Evolutionary conservation across 1,139 yeast species (phyloP), one percentile per base, ranked within the genome.

Genomic region (Pneumocystis sp.): DNA sequence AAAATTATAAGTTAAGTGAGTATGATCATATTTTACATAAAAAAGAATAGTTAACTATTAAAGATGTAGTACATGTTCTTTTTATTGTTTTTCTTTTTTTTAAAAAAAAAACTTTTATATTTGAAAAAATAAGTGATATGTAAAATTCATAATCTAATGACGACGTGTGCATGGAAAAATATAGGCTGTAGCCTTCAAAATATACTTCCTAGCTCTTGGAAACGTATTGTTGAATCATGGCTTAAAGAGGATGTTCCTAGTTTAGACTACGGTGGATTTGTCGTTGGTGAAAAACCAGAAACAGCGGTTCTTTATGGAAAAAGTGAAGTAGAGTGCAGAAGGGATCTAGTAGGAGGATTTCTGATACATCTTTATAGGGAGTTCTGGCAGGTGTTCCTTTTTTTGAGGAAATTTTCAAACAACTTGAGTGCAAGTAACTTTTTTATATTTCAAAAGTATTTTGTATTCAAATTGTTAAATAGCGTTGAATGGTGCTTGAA

Each of bases 181-280:
- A 25, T 25, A 25, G n/a, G 3, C n/a, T 21, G 59, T n/a, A 44
- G 39, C 29, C 17, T 63, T 29, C 59, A 66, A 25, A 62, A 65
- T 42, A 62, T 65, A 34, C 64, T 66, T 8, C 66, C 67, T n/a
- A 65, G 63, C 4, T 63, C 64, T 29, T 90, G 97, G 97, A 89
- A 84, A 73, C 82, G 82, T 65, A 86, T 85, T 69, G 83, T 91
- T 69, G 83, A 90, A 17, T 80, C 78, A 61, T 91, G 88, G 85
- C 79, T 91, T 35, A 78, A 82, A 3, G 97, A 91, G 73, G 97
- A 91, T 73, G 95, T 87, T 4, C 97, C 97, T 1, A 85, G 95
- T 0, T 91, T 91, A 72, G 97, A 91, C 74, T 87, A 85, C 71
- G 97, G 97, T 56, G 97, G 96, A 1, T 89, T 78, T 73, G 97